These are phyloP conservation scores for Ogataea allantospora DNA, from an alignment of 805 yeast genomes.

Conservation along the genomic window DNA sequence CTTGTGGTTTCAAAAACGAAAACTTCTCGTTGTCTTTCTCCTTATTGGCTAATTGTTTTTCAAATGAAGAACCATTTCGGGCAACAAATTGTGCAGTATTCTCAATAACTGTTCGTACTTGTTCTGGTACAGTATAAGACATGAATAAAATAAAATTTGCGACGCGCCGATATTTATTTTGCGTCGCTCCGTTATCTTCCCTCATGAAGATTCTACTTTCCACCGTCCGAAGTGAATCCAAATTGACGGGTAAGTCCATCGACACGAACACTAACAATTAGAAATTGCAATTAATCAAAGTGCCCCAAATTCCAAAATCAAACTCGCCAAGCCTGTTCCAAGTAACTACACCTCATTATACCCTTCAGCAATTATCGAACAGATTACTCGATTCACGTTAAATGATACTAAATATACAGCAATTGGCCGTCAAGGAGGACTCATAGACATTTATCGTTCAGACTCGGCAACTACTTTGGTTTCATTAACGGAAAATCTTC, in stretches of 20 bases:
- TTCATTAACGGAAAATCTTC: conserved; percentile 17
- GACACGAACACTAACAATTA: conserved; percentile 5
- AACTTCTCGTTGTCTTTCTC: conserved; percentile 54
- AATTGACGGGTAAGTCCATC: conserved; percentile 21
- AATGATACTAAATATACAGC: conserved; percentile 13
- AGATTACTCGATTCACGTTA: conserved; percentile 11
- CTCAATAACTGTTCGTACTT: conserved; percentile 51
- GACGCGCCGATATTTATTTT: conserved; percentile 6
- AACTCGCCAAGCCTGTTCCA: conserved; percentile 3
- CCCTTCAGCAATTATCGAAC: conserved; percentile 19
- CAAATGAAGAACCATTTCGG: conserved; percentile 68
- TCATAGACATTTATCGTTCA: conserved; percentile 19
- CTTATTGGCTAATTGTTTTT: conserved; percentile 47
- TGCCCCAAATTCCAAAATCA: conserved; percentile 6
- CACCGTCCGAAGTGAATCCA: conserved; percentile 21
- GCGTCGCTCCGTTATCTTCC: conserved; percentile 15
- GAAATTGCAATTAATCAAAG: conserved; percentile 13
- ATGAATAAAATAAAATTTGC: conserved; percentile 3
- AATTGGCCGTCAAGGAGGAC: conserved; percentile 21
- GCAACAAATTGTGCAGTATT: conserved; percentile 71
- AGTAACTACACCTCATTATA: conserved; percentile 6
- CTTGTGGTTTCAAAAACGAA: conserved; percentile 54
- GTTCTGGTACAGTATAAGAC: conserved; percentile 25
- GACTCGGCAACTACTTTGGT: conserved; percentile 10
- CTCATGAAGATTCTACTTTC: conserved; percentile 23